Percentiles rank a stretch among this genome's conserved stretches.
phyloP scores from a whole-genome alignment of 192 early-diverging fungal genomes.

The Backusella tuberculispora region DNA sequence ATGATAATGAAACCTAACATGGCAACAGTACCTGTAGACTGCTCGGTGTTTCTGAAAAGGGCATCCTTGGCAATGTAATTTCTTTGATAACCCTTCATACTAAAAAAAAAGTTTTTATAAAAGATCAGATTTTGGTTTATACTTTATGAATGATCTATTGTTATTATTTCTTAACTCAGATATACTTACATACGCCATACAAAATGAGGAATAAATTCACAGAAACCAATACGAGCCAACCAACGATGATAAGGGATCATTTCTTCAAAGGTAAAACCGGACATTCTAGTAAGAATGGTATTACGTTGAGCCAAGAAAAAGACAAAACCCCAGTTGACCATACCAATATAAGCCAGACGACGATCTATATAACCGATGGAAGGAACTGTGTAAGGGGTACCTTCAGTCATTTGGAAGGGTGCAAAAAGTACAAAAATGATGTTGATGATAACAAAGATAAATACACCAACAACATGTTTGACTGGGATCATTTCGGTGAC shows the following conservation, averaged over 20 bases:
- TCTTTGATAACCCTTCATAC: constrained; percentile 12
- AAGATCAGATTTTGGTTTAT: background rate
- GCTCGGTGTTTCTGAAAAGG: constrained; percentile 32
- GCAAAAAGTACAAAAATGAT: constrained; percentile 31
- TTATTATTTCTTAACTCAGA: background rate
- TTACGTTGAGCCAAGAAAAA: constrained; percentile 46
- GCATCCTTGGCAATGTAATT: constrained; percentile 21
- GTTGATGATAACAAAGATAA: constrained; percentile 29
- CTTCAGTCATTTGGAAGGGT: constrained; percentile 27
- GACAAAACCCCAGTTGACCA: constrained; percentile 47
- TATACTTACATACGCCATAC: constrained; percentile 41
- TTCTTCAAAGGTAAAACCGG: constrained; percentile 46
- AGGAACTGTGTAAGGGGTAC: background rate
- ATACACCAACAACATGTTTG: constrained; percentile 33
- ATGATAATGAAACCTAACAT: constrained; percentile 34
- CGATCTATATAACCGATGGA: constrained; percentile 29
- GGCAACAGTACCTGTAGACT: constrained; percentile 32
- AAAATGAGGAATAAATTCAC: constrained; percentile 36
- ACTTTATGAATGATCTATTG: background rate
- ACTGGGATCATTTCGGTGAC: constrained; percentile 35
- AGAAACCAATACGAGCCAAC: constrained; percentile 41
- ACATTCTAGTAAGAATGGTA: constrained; percentile 37
- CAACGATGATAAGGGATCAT: constrained; percentile 50
- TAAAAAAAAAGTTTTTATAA: constrained; percentile 17
- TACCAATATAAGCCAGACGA: constrained; percentile 39